Base-by-base conservation (phyloP, 1,284 basidiomycete species). In the Sutorius eximius region DNA sequence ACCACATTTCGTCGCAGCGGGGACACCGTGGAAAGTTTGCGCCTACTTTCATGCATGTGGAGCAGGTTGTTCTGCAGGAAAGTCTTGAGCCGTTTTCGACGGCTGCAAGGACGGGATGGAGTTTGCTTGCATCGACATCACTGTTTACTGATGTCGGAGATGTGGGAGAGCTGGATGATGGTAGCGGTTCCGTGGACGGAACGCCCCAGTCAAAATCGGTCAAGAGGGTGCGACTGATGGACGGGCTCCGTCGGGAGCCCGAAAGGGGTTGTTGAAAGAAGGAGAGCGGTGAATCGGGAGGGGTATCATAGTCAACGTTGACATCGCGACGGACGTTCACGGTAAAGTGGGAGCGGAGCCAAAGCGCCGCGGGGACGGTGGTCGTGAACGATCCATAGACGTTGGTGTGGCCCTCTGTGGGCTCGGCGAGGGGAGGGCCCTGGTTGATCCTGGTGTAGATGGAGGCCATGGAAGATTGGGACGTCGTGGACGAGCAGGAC, bases 1-100 rank as follows among this genome's bases (percentile, higher is more conserved):
- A 89, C 85, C 86, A 89, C 69, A 73, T 78, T 47, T 80, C 77
- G 15, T 77, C 75, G 62, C 87, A 89, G 60, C 78, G 82, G 3
- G 79, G 74, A 67, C 87, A 89, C 32, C 78, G 77, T 12, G 87
- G 86, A 66, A 80, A 89, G 62, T 87, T 84, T 30, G 73, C 70
- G 0, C 87, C 87, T 3, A 64, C 56, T 60, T 78, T 82, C 41
- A 72, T 73, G 65, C 87, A 89, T 3, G 82, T 78, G 9, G 80
- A 76, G 60, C 87, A 89, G 29, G 70, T 61, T 12, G 69, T 63
- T 32, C 63, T 69, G 27, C 66, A 67, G 52, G 82, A 79, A 48
- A 87, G 70, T 59, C 73, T 82, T 9, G 86, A 87, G 33, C 73
- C 70, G 46, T 71, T 71, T 71, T 88, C 86, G 12, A 86, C 67